A percentile compares a stretch with the other conserved stretches of the same genome.
These are phyloP conservation scores for Aspergillus nomiae DNA, from an alignment of 2,329 filamentous ascomycete genomes.

Conservation along the genomic window DNA sequence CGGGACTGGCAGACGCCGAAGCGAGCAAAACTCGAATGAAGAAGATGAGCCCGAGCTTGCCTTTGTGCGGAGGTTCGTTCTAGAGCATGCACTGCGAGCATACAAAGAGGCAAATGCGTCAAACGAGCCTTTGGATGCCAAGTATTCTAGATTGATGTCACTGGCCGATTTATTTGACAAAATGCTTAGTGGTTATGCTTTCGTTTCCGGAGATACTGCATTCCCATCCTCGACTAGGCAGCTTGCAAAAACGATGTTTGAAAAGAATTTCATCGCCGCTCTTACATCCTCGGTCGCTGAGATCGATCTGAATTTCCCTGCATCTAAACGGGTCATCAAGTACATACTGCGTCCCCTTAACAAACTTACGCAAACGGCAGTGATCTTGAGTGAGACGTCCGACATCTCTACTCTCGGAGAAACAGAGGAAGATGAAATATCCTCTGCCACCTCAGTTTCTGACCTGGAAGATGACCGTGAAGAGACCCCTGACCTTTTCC, in stretches of 20 bases:
- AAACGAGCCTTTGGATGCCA: conserved; percentile 76
- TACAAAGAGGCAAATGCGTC: conserved; percentile 86
- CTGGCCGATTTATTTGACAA: conserved; percentile 90
- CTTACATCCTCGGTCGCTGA: conserved; percentile 92
- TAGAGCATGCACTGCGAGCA: conserved; percentile 88
- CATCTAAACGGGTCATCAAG: conserved; percentile 91
- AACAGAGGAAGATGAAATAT: conserved; percentile 82
- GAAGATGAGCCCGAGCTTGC: conserved; percentile 59
- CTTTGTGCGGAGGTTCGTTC: conserved; percentile 91
- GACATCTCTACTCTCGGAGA: conserved; percentile 70
- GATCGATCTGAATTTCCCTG: conserved; percentile 91
- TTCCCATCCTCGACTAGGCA: conserved; percentile 70
- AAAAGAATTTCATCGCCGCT: conserved; percentile 90
- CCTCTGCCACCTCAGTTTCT: conserved; percentile 83
- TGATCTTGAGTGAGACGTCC: conserved; percentile 79
- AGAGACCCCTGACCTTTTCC: conserved; percentile 95
- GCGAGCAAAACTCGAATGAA: conserved; percentile 35
- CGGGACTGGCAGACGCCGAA: conserved; percentile 59
- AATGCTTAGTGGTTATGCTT: conserved; percentile 82
- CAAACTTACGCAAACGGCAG: conserved; percentile 81
- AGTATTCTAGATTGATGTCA: conserved; percentile 84
- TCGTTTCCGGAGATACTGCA: conserved; percentile 53
- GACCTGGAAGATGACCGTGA: conserved; percentile 84
- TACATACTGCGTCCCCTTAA: conserved; percentile 91
- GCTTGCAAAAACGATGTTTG: conserved; percentile 93